phyloP scores from a whole-genome alignment of 345 rosid species.

The Eucalyptus leucophloia region DNA sequence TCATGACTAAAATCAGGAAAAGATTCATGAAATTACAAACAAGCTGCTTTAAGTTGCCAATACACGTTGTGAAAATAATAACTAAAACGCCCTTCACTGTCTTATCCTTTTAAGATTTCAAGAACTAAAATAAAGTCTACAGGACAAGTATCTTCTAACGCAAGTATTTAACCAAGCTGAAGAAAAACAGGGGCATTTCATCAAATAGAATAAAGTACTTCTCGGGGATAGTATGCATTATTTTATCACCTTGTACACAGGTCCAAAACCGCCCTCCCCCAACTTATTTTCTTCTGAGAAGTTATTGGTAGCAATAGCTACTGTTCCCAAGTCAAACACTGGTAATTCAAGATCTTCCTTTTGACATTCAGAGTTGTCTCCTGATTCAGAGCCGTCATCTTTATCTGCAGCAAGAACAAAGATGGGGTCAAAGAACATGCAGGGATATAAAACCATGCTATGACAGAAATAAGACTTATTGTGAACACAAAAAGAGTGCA shows the following conservation, averaged over 20 bases:
- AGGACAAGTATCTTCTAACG: neutral
- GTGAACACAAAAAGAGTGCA: neutral
- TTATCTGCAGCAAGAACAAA: neutral
- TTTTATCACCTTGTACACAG: constrained; percentile 3
- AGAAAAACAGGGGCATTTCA: neutral
- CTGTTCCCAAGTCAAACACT: neutral
- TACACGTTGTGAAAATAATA: neutral
- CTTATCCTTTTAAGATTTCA: neutral
- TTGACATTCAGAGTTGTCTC: neutral
- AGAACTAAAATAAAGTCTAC: neutral
- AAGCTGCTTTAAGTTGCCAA: neutral
- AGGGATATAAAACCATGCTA: neutral
- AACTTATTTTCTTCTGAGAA: constrained; percentile 18
- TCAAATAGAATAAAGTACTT: neutral
- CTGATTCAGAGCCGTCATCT: neutral
- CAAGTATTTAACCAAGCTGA: neutral
- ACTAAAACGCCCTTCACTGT: neutral
- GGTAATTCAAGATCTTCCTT: constrained; percentile 7
- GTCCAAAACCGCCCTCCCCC: constrained; percentile 33
- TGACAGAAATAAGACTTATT: neutral
- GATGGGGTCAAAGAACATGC: neutral
- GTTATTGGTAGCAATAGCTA: constrained; percentile 4
- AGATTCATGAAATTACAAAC: neutral
- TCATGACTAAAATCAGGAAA: neutral
- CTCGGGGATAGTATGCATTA: neutral